Evolutionary conservation across 768 basidiomycete genomes (phyloP).

Genomic region (Tricholoma sp.): DNA sequence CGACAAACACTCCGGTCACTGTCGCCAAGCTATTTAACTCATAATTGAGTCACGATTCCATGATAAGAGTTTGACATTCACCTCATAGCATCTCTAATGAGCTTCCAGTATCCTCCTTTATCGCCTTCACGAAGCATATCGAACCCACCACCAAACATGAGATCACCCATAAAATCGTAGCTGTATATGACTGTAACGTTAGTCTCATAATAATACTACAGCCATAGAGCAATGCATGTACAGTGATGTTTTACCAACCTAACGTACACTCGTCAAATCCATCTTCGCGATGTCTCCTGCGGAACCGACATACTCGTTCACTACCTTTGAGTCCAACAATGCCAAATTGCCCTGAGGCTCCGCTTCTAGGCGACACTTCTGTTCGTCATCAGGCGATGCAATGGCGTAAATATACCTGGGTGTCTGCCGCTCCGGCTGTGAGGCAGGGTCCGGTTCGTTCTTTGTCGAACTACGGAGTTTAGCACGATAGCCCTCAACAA

Average conservation of each 20-base stretch:
- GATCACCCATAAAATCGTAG: too few relatives aligned
- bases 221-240: background rate
- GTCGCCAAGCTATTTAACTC: too few relatives aligned
- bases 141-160: too few relatives aligned
- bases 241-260: background rate
- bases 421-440: background rate
- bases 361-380: conserved; percentile 2
- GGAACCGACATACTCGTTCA: background rate
- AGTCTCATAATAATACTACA: too few relatives aligned
- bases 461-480: conserved; percentile 10
- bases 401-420: background rate
- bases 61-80: too few relatives aligned
- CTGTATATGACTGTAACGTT: too few relatives aligned
- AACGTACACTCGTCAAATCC: background rate
- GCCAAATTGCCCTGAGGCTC: conserved; percentile 6
- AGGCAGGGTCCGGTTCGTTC: background rate
- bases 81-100: too few relatives aligned
- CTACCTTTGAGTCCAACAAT: conserved; percentile 8
- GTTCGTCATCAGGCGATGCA: conserved; percentile 5
- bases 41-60: too few relatives aligned
- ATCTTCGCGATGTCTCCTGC: background rate
- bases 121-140: too few relatives aligned
- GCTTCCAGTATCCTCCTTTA: too few relatives aligned
- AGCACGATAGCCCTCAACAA: conserved; percentile 7
- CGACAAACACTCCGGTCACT: too few relatives aligned